phyloP scores from a whole-genome alignment of 345 rosid genomes.

The Combretum micranthum region DNA sequence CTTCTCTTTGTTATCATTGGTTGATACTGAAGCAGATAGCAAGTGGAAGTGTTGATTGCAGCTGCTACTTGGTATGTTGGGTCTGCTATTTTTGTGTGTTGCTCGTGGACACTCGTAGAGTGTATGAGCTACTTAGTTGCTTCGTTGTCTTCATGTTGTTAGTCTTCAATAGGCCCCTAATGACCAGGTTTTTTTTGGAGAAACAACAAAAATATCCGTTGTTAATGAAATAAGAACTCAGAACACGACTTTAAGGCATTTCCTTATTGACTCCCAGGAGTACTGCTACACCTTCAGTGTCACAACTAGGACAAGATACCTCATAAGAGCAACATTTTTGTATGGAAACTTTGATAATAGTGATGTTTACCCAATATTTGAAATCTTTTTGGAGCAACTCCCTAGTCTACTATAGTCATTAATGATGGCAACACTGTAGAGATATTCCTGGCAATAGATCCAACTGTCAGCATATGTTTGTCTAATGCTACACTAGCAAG shows the following conservation, averaged over 20 bases:
- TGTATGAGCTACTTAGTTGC: too few species aligned
- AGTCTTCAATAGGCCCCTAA: slow-evolving; percentile 83
- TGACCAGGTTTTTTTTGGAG: slow-evolving; percentile 53
- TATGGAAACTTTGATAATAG: slow-evolving; percentile 84
- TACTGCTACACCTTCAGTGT: slow-evolving; percentile 79
- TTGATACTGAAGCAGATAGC: too few species aligned
- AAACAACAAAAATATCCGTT: slow-evolving; percentile 46
- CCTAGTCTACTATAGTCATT: slow-evolving; percentile 83
- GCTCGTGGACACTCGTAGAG: too few species aligned
- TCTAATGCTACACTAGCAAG: slow-evolving; percentile 97
- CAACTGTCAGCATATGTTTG: slow-evolving; percentile 70
- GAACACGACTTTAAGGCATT: slow-evolving; percentile 70
- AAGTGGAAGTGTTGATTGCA: too few species aligned
- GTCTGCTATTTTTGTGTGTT: too few species aligned
- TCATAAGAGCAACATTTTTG: slow-evolving; percentile 89
- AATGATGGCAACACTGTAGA: slow-evolving; percentile 69
- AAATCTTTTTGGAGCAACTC: slow-evolving; percentile 80
- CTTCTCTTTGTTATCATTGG: too few species aligned
- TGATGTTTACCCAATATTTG: slow-evolving; percentile 91
- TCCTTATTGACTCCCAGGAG: slow-evolving; percentile 87
- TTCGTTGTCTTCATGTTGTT: too few species aligned
- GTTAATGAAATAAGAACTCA: slow-evolving; percentile 64
- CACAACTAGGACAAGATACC: slow-evolving; percentile 67
- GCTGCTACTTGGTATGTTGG: too few species aligned
- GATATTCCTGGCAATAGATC: slow-evolving; percentile 73